Evolutionary conservation across 2,329 filamentous ascomycete genomes (phyloP), one percentile per base, ranked within the genome.

Genomic region (Neoascochyta sp.): DNA sequence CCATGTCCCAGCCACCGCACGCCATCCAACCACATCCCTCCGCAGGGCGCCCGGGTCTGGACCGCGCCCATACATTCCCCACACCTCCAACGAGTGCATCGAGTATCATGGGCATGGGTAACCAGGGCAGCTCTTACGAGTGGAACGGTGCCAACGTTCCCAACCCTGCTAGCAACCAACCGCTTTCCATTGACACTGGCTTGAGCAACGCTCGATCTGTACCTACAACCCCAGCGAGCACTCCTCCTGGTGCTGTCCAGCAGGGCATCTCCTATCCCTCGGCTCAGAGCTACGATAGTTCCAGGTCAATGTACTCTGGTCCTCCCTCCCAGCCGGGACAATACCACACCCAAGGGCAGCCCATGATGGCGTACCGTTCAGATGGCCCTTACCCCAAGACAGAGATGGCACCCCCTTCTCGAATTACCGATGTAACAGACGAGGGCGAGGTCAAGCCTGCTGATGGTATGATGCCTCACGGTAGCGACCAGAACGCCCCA

Each of bases 11-110:
- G 51, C 77, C 78, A 23, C 70, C 74, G n/a, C 65, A 80, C 59
- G 67, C 73, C 15, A 78, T 86, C 53, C 76, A 78, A 28, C 70
- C 75, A 19, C 71, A 78, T 43, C 67, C 74, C n/a, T 66, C 69
- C 12, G 57, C 69, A 20, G 69, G 67, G 25, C 80, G 90, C 23
- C 88, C 88, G 6, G 73, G 78, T 5, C 33, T 61, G 25, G 89
- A 95, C 42, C 80, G 90, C 29, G 83, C 88, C 10, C 85, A 95
- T 61, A 94, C 88, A 2, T 95, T 95, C 64, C 89, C 90, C 3
- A 95, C 90, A 3, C 90, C 90, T 19, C 89, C 90, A 1, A 86
- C 89, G 1, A 95, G 86, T 60, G 85, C 88, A n/a, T 92, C 88
- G 0, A 86, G 87, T 63, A 78, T 93, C 24, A 87, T 80, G 67